A percentile compares a stretch with the other conserved stretches of the same genome.
These are phyloP conservation scores for Mrakia blollopis DNA, from an alignment of 768 basidiomycete genomes.

Conservation along the genomic window DNA sequence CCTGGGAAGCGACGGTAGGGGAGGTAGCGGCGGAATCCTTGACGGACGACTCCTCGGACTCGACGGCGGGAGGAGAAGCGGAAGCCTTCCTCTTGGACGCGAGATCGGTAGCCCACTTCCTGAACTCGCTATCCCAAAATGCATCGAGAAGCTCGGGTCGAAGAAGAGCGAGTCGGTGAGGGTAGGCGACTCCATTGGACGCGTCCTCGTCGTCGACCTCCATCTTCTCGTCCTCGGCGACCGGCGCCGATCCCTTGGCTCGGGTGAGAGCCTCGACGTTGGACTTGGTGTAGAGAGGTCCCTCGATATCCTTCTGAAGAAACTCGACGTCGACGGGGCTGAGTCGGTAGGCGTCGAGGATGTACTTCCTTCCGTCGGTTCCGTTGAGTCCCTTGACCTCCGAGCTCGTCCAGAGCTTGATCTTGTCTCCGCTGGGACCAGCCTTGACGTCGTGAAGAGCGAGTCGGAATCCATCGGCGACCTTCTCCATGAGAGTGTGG, in stretches of 20 bases:
- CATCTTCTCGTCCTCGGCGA: constrained; percentile 15
- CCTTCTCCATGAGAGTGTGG: constrained; percentile 45
- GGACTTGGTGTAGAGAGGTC: constrained; percentile 27
- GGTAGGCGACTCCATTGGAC: constrained; percentile 38
- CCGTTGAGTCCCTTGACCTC: constrained; percentile 49
- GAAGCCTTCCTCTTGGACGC: constrained; percentile 38
- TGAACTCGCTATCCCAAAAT: constrained; percentile 47
- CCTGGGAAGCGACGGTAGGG: background rate
- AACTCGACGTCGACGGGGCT: constrained; percentile 49
- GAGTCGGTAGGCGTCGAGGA: constrained; percentile 48
- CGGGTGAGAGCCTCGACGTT: constrained; percentile 28
- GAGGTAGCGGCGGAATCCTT: background rate
- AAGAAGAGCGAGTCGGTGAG: constrained; percentile 48
- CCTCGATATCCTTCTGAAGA: constrained; percentile 46
- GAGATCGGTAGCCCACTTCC: constrained; percentile 44
- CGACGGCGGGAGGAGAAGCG: constrained; percentile 27
- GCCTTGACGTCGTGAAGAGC: constrained; percentile 45
- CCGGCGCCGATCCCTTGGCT: background rate
- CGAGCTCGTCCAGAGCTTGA: constrained; percentile 45
- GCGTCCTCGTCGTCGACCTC: constrained; percentile 28
- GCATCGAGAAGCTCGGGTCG: constrained; percentile 48
- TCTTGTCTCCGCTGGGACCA: constrained; percentile 41
- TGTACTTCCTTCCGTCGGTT: constrained; percentile 48
- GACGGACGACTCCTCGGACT: constrained; percentile 29
- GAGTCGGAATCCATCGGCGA: constrained; percentile 44